Evolutionary conservation across 768 basidiomycete species (phyloP).

Genomic region (Cyathus striatus): DNA sequence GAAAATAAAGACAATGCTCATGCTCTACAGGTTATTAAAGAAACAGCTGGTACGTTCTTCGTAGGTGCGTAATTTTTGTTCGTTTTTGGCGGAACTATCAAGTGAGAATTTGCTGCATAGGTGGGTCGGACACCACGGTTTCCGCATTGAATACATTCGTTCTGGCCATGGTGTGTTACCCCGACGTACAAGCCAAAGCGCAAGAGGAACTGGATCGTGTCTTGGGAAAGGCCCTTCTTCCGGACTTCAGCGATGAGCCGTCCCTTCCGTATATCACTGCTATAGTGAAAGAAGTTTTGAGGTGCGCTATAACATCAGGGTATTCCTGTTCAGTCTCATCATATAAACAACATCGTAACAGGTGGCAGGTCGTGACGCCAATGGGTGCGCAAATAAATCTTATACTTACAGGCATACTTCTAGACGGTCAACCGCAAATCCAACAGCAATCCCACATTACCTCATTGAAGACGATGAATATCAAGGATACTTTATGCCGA

Average conservation of each 20-base stretch:
- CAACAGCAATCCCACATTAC: constrained; percentile 14
- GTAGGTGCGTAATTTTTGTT: constrained; percentile 8
- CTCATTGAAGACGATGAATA: constrained; percentile 15
- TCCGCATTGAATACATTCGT: constrained; percentile 14
- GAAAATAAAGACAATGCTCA: constrained; percentile 8
- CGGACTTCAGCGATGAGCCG: constrained; percentile 13
- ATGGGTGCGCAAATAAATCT: constrained; percentile 6
- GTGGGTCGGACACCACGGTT: constrained; percentile 16
- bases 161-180: constrained; percentile 12
- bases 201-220: constrained; percentile 19
- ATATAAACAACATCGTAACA: no score
- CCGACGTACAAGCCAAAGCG: constrained; percentile 14
- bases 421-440: not conserved
- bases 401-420: not conserved
- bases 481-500: constrained; percentile 12
- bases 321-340: not conserved
- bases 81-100: not conserved
- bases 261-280: constrained; percentile 14
- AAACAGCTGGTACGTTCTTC: constrained; percentile 15
- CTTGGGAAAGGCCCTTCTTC: constrained; percentile 11
- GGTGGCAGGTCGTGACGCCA: constrained; percentile 13
- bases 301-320: constrained; percentile 6
- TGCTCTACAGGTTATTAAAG: constrained; percentile 11
- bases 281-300: constrained; percentile 14
- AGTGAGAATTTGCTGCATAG: constrained; percentile 6